Evolutionary conservation across 2,329 filamentous ascomycete species (phyloP).

Genomic region (Fusarium pininemorale): DNA sequence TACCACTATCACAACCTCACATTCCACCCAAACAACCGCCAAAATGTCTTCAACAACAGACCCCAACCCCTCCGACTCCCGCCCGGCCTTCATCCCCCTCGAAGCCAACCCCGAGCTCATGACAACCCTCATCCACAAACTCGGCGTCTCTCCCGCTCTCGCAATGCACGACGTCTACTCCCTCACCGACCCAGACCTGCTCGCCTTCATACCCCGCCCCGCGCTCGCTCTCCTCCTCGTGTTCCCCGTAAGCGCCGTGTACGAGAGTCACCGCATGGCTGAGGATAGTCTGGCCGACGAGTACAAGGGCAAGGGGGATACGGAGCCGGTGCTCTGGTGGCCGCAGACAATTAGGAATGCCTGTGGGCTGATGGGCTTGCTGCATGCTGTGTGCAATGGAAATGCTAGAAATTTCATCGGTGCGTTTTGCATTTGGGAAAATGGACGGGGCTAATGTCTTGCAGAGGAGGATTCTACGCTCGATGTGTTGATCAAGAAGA

Average conservation of each 20-base stretch:
- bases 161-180: conserved; percentile 92
- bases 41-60: conserved; percentile 49
- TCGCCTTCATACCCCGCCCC: conserved; percentile 88
- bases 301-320: conserved; percentile 73
- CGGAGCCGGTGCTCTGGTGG: conserved; percentile 90
- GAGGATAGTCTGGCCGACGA: conserved; percentile 74
- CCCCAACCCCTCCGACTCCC: conserved; percentile 51
- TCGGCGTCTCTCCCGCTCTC: conserved; percentile 82
- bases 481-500: conserved; percentile 71
- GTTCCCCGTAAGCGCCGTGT: conserved; percentile 82
- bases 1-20: not conserved
- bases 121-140: conserved; percentile 80
- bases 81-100: conserved; percentile 65
- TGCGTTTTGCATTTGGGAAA: conserved; percentile 34
- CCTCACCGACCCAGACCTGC: conserved; percentile 83
- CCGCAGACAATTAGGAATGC: conserved; percentile 94
- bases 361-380: conserved; percentile 87
- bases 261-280: conserved; percentile 77
- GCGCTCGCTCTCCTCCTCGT: conserved; percentile 90
- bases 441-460: not conserved
- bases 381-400: conserved; percentile 86
- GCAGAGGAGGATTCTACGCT: conserved; percentile 64
- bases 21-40: not conserved
- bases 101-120: conserved; percentile 89
- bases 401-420: conserved; percentile 70